Evolutionary conservation across 495 filamentous ascomycete species (phyloP).

Genomic region (Pseudotulostoma volvatum): DNA sequence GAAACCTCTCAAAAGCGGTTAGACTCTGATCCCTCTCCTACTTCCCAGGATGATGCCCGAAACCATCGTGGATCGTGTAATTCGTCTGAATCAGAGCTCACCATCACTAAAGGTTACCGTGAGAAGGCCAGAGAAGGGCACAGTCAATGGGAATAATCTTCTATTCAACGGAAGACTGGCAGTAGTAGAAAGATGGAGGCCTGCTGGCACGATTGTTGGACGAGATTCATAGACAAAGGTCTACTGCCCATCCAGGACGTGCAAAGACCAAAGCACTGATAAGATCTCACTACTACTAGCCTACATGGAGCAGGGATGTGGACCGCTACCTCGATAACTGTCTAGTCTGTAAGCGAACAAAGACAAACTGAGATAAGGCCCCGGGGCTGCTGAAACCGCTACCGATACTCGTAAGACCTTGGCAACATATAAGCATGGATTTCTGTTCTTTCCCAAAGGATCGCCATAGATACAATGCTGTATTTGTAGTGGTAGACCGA

Average conservation of each 20-base stretch:
- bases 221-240: slow-evolving; percentile 3
- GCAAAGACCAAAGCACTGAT: slow-evolving; percentile 2
- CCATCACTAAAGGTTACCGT: background rate
- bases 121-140: background rate
- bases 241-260: slow-evolving; percentile 1
- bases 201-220: slow-evolving; percentile 1
- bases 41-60: background rate
- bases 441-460: slow-evolving; percentile 3
- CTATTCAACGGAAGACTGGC: too few relatives aligned
- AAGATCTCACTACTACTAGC: background rate
- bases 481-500: slow-evolving; percentile 6
- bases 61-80: background rate
- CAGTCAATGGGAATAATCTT: too few relatives aligned
- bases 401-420: slow-evolving; percentile 7
- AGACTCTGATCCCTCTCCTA: background rate
- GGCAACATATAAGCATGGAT: slow-evolving; percentile 11
- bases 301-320: background rate
- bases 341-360: background rate
- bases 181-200: background rate
- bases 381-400: slow-evolving; percentile 9
- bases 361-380: slow-evolving; percentile 1
- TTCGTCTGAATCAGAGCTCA: background rate
- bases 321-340: background rate
- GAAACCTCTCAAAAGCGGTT: too few relatives aligned
- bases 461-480: slow-evolving; percentile 1